A percentile compares a stretch with the other conserved stretches of the same genome.
phyloP scores from a whole-genome alignment of 2,329 filamentous ascomycete species.

The Monosporascus sp. region DNA sequence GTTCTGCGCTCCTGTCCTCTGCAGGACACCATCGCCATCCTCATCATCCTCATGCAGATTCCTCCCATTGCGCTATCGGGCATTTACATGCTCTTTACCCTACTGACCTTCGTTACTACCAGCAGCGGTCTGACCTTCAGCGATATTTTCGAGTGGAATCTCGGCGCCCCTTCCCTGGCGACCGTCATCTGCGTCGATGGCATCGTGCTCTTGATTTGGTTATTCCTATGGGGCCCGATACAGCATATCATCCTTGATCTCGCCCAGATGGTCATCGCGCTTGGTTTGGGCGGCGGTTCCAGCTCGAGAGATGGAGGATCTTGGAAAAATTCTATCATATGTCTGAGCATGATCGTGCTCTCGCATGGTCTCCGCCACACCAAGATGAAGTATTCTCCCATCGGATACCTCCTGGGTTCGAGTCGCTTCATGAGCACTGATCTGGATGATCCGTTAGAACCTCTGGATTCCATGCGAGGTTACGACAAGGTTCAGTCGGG shows the following conservation, averaged over 20 bases:
- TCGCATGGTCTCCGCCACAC: slow-evolving; percentile 48
- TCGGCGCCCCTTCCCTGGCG: slow-evolving; percentile 78
- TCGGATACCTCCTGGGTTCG: slow-evolving; percentile 41
- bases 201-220: slow-evolving; percentile 77
- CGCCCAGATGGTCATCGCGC: slow-evolving; percentile 87
- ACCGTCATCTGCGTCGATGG: slow-evolving; percentile 81
- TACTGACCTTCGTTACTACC: slow-evolving; percentile 83
- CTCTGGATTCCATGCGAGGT: slow-evolving; percentile 29
- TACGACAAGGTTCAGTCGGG: slow-evolving; percentile 50
- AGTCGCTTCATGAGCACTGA: slow-evolving; percentile 40
- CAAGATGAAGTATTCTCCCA: slow-evolving; percentile 42
- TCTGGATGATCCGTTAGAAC: slow-evolving; percentile 43
- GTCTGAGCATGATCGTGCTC: slow-evolving; percentile 60
- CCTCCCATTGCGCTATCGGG: slow-evolving; percentile 82
- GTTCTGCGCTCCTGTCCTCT: slow-evolving; percentile 87
- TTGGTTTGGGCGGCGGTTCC: slow-evolving; percentile 80
- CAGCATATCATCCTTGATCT: slow-evolving; percentile 86
- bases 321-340: slow-evolving; percentile 62
- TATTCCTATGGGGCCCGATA: slow-evolving; percentile 80
- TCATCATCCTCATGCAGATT: slow-evolving; percentile 91
- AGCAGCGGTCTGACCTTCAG: slow-evolving; percentile 77
- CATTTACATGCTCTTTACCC: slow-evolving; percentile 88
- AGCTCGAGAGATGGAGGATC: slow-evolving; percentile 63
- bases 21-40: slow-evolving; percentile 91
- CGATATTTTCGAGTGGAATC: slow-evolving; percentile 85